Evolutionary conservation across 352 stramenopile genomes (phyloP), one percentile per base, ranked within the genome.

Genomic region (Phytophthora citrophthora): DNA sequence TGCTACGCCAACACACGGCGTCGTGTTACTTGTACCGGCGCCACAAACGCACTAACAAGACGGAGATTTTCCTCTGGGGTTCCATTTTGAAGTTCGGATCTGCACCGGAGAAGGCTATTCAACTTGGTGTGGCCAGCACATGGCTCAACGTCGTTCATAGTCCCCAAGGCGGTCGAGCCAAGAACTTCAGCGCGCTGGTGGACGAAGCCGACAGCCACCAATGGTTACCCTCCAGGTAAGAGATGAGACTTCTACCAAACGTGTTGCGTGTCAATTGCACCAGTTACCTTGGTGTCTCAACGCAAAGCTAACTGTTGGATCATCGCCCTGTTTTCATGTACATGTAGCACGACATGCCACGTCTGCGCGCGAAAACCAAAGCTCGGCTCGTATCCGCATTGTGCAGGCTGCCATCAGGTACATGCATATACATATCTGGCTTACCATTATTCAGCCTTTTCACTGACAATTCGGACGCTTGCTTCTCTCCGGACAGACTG

Each of bases 1-100:
- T 81, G 56, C 61, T 70, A 11, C 75, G 75, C 4, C 72, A 72
- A 20, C 55, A 68, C 43, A 75, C 73, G 0, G 59, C 72, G n/a
- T 69, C 69, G 5, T 81, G 72, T 31, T 81, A 79, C 31, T 27
- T 83, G 13, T 83, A 83, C 24, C 69, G 63, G 1, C 69, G 56
- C 3, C 55, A 63, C 41, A 53, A 54, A 0, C 51, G 34, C 23
- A 60, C 39, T n/a, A 68, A 64, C 50, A 61, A 74, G 58, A 76
- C 75, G 16, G 55, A 81, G 54, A 66, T 65, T 23, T 83, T 81
- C 53, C 54, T 80, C 15, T 75, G 55, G 64, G 73, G 74, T 23
- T 72, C 76, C 10, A 67, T 78, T 29, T 57, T 71, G 34, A 72
- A 72, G n/a, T 68, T 75, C 39, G 70, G 61, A 6, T 62, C 61